Evolutionary conservation across 805 yeast species (phyloP).

Genomic region (Kuraishia borneana): DNA sequence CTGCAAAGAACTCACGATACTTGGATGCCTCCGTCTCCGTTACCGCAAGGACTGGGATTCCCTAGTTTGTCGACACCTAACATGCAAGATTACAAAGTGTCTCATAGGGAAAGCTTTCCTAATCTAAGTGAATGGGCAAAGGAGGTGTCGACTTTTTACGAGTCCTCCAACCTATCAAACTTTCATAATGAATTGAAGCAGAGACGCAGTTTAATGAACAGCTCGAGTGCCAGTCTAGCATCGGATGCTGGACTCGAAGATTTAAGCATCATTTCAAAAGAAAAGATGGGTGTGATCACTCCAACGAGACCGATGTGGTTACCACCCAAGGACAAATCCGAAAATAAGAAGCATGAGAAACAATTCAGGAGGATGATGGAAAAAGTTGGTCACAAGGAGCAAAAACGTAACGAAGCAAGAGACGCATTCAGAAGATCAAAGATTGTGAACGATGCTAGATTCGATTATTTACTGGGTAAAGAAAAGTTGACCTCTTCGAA

Average conservation of each 20-base stretch:
- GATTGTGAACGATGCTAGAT: conserved; percentile 21
- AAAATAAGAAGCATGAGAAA: conserved; percentile 42
- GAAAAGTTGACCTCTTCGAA: conserved; percentile 11
- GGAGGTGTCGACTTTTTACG: conserved; percentile 29
- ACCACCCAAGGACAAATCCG: conserved; percentile 51
- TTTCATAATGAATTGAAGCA: conserved; percentile 24
- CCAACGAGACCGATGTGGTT: conserved; percentile 62
- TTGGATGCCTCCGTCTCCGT: conserved; percentile 34
- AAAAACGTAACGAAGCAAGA: conserved; percentile 20
- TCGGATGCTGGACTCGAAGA: conserved; percentile 41
- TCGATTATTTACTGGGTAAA: conserved; percentile 16
- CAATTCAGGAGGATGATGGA: conserved; percentile 33
- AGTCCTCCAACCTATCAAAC: conserved; percentile 22
- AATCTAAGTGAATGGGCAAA: conserved; percentile 23
- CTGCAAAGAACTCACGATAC: conserved; percentile 7
- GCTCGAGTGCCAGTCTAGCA: conserved; percentile 20
- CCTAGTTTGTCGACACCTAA: background rate
- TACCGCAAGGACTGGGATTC: conserved; percentile 26
- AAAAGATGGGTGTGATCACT: conserved; percentile 41
- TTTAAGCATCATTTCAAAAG: conserved; percentile 44
- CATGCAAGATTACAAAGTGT: background rate
- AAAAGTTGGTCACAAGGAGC: conserved; percentile 17
- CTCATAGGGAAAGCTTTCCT: conserved; percentile 11
- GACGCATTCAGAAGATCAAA: conserved; percentile 10
- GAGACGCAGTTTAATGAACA: conserved; percentile 20